Evolutionary conservation across 1,139 yeast species (phyloP).

Genomic region (Scheffersomyces cryptocercus): DNA sequence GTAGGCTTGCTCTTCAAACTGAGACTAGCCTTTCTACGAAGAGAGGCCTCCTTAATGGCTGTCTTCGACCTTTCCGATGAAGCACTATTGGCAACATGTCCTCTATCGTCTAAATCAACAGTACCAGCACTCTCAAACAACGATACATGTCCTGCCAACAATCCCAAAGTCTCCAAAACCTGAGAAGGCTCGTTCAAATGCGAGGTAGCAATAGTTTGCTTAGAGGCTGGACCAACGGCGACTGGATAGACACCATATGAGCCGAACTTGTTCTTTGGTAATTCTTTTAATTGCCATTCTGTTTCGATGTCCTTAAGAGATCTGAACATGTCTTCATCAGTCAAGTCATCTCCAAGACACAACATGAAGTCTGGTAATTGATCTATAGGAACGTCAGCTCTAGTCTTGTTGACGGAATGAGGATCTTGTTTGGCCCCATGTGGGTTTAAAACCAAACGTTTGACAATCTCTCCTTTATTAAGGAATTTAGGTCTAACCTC

Average conservation of each 20-base stretch:
- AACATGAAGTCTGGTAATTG: constrained; percentile 78
- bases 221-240: constrained; percentile 93
- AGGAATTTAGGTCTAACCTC: constrained; percentile 94
- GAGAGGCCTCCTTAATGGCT: constrained; percentile 39
- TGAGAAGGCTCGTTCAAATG: constrained; percentile 85
- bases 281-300: constrained; percentile 39
- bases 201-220: constrained; percentile 83
- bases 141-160: constrained; percentile 73
- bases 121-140: constrained; percentile 76
- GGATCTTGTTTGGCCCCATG: constrained; percentile 53
- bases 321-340: constrained; percentile 96
- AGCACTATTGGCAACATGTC: constrained; percentile 56
- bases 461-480: constrained; percentile 96
- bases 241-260: constrained; percentile 78
- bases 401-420: constrained; percentile 10
- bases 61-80: constrained; percentile 43
- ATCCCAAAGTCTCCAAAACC: constrained; percentile 82
- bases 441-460: constrained; percentile 64
- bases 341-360: constrained; percentile 93
- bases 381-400: constrained; percentile 38
- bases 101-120: constrained; percentile 72
- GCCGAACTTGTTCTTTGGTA: constrained; percentile 47
- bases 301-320: constrained; percentile 64
- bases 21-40: constrained; percentile 15
- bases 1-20: neutral